These are phyloP conservation scores for Erythrobasidium hasegawianum DNA, from an alignment of 1,284 basidiomycete species.

Conservation along the genomic window DNA sequence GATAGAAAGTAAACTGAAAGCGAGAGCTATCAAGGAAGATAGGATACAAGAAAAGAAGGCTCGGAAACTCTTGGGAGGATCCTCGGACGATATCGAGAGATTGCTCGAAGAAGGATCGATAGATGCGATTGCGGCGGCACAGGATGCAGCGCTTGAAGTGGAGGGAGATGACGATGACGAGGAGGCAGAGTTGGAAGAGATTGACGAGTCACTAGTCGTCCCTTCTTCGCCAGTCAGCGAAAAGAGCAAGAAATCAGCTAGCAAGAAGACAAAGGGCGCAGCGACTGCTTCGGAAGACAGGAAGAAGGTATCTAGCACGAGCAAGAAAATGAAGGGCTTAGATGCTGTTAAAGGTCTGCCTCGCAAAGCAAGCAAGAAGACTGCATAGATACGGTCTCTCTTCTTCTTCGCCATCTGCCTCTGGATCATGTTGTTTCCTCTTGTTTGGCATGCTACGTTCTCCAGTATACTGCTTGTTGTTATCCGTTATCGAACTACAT, in stretches of 20 bases:
- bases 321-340: conserved; percentile 36
- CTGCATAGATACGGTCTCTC: not conserved
- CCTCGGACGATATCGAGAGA: conserved; percentile 14
- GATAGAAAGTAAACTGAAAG: conserved; percentile 38
- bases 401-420: not conserved
- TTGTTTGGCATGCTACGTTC: not conserved
- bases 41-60: conserved; percentile 33
- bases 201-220: conserved; percentile 9
- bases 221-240: conserved; percentile 3
- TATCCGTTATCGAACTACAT: not conserved
- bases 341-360: conserved; percentile 36
- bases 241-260: conserved; percentile 26
- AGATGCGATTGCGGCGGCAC: conserved; percentile 44
- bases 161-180: conserved; percentile 52
- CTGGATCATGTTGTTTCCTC: not conserved
- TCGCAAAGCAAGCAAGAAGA: conserved; percentile 32
- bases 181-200: conserved; percentile 50
- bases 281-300: conserved; percentile 41
- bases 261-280: conserved; percentile 32
- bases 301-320: conserved; percentile 48
- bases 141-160: conserved; percentile 36
- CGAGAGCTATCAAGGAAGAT: conserved; percentile 40
- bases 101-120: conserved; percentile 44
- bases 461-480: conserved; percentile 3
- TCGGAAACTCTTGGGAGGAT: conserved; percentile 21